Conservation (phyloP, 352 stramenopile genomes). For the Globisporangium middletonii region DNA sequence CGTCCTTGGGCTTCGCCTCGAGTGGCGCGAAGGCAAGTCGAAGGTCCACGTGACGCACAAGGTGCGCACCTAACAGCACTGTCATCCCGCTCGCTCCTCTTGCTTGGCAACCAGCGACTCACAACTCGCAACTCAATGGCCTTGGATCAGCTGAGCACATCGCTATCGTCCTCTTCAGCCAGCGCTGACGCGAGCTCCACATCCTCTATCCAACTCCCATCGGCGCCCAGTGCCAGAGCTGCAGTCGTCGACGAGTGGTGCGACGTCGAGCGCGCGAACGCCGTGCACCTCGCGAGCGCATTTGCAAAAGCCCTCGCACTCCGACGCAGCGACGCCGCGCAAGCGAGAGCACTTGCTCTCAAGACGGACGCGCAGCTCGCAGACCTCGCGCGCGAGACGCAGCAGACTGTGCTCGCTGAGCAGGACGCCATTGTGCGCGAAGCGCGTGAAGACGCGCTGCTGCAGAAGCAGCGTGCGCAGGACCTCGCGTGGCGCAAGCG, state of each 20-base stretch:
- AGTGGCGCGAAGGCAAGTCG: conserved; percentile 60
- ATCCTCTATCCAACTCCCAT: too few species aligned
- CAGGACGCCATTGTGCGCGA: conserved; percentile 24
- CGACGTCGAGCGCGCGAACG: conserved; percentile 37
- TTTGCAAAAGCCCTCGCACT: conserved; percentile 29
- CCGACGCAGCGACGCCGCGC: conserved; percentile 28
- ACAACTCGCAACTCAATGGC: too few species aligned
- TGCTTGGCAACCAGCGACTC: background rate
- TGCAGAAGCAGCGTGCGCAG: conserved; percentile 25
- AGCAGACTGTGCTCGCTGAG: conserved; percentile 29
- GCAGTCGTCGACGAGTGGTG: conserved; percentile 19
- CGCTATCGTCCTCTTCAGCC: background rate
- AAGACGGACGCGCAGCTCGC: conserved; percentile 33
- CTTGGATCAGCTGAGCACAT: background rate
- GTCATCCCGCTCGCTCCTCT: background rate
- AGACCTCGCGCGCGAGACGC: conserved; percentile 38
- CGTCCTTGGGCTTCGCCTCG: conserved; percentile 49
- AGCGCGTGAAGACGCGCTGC: conserved; percentile 25
- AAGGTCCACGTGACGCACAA: conserved; percentile 60
- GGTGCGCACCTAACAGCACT: conserved; percentile 17
- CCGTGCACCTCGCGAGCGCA: conserved; percentile 40
- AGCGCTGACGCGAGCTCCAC: background rate
- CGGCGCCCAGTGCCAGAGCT: background rate
- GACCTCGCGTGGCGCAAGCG: conserved; percentile 34
- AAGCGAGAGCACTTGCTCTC: conserved; percentile 22